A percentile compares a stretch with the other conserved stretches of the same genome.
These are phyloP conservation scores for Fusarium cicatricum DNA, from an alignment of 2,329 filamentous ascomycete species.

Conservation along the genomic window DNA sequence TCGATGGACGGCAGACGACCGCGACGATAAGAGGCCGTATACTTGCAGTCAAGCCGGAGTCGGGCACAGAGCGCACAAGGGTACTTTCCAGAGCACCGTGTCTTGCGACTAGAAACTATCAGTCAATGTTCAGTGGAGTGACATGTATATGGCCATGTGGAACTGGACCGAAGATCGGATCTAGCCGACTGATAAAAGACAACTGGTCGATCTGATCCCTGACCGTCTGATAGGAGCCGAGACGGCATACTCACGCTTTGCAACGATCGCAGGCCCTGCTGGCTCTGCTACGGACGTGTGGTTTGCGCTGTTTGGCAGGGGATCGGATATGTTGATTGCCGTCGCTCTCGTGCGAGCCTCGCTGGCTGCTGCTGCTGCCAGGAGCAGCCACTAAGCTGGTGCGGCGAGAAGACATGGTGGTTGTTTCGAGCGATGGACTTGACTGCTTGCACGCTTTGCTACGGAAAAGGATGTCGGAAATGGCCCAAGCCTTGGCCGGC, in stretches of 20 bases:
- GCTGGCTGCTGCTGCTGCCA: background rate
- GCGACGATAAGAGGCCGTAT: conserved; percentile 35
- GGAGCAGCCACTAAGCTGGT: background rate
- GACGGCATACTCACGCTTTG: conserved; percentile 28
- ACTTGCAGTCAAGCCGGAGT: conserved; percentile 35
- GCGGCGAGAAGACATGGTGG: background rate
- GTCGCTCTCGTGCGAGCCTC: conserved; percentile 4
- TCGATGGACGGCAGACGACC: conserved; percentile 38
- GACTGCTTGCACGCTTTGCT: background rate
- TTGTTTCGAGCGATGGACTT: background rate
- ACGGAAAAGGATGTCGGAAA: conserved; percentile 15
- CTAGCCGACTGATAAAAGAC: background rate
- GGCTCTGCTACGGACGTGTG: conserved; percentile 15
- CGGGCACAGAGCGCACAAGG: conserved; percentile 36
- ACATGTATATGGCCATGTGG: background rate
- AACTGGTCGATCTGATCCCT: background rate
- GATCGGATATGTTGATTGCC: background rate
- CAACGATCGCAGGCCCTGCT: conserved; percentile 40
- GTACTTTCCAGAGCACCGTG: conserved; percentile 39
- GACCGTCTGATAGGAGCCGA: background rate
- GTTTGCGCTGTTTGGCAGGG: conserved; percentile 7
- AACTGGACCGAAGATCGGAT: background rate
- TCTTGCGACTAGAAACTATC: conserved; percentile 32
- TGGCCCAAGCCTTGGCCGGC: background rate
- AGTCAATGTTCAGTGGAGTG: background rate